These are phyloP conservation scores for Selenicereus undatus DNA, from an alignment of 148 eudicot genomes.

Conservation along the genomic window DNA sequence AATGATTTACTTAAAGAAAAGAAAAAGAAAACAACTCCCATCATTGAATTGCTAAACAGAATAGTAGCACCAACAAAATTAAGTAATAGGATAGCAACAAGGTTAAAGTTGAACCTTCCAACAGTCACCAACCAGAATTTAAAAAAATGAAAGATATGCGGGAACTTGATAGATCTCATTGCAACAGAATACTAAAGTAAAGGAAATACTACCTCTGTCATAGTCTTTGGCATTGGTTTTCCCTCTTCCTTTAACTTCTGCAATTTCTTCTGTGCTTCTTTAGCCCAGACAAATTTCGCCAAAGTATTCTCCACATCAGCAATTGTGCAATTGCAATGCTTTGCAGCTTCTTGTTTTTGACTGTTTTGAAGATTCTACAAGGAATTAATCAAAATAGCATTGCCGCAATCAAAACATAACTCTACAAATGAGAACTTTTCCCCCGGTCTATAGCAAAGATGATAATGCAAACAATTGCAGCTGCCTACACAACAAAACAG, in stretches of 20 bases:
- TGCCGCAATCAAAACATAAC: slow-evolving; percentile 16
- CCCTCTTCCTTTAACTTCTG: slow-evolving; percentile 81
- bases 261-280: slow-evolving; percentile 68
- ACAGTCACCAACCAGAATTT: background rate
- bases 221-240: slow-evolving; percentile 69
- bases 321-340: slow-evolving; percentile 70
- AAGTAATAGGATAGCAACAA: background rate
- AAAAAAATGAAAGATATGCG: background rate
- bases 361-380: slow-evolving; percentile 61
- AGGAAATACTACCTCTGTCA: slow-evolving; percentile 60
- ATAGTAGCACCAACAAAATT: background rate
- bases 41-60: background rate
- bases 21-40: background rate
- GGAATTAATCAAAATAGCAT: slow-evolving; percentile 19
- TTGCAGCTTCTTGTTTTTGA: slow-evolving; percentile 86
- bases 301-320: slow-evolving; percentile 55
- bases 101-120: background rate
- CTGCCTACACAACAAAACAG: background rate
- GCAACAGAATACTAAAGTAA: too few relatives aligned
- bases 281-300: slow-evolving; percentile 80
- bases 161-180: background rate
- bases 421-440: background rate
- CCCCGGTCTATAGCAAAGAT: background rate
- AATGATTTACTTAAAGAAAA: background rate
- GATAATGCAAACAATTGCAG: background rate